Conservation (phyloP, 495 filamentous ascomycete genomes). For the Neurospora sp. region DNA sequence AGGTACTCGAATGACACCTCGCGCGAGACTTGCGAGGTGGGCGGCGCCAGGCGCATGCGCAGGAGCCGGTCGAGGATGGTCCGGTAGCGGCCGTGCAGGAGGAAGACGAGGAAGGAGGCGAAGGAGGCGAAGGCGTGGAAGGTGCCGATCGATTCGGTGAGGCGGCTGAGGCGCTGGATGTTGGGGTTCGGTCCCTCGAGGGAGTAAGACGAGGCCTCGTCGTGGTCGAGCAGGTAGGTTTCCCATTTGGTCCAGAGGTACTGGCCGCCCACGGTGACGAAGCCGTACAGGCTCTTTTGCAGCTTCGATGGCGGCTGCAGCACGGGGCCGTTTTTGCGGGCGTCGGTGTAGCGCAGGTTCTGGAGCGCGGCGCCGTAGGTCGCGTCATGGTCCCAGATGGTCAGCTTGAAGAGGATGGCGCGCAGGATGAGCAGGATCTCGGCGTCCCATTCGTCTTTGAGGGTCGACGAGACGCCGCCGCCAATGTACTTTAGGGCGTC, state of each 20-base stretch:
- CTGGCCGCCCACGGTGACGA: slow-evolving; percentile 75
- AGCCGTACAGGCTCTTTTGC: slow-evolving; percentile 78
- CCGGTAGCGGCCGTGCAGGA: slow-evolving; percentile 81
- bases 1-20: slow-evolving; percentile 97
- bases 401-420: slow-evolving; percentile 80
- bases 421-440: slow-evolving; percentile 75
- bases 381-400: slow-evolving; percentile 91
- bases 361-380: slow-evolving; percentile 91
- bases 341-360: slow-evolving; percentile 82
- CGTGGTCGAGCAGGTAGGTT: slow-evolving; percentile 64
- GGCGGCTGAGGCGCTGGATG: slow-evolving; percentile 49
- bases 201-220: slow-evolving; percentile 36
- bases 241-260: slow-evolving; percentile 91
- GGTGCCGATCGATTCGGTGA: slow-evolving; percentile 60
- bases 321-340: slow-evolving; percentile 52
- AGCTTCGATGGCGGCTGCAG: slow-evolving; percentile 51
- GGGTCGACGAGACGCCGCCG: slow-evolving; percentile 28
- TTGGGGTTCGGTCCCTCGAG: slow-evolving; percentile 46
- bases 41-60: slow-evolving; percentile 74
- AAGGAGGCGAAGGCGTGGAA: slow-evolving; percentile 72
- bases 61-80: slow-evolving; percentile 83
- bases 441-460: slow-evolving; percentile 69
- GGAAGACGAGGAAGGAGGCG: slow-evolving; percentile 76
- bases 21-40: slow-evolving; percentile 68
- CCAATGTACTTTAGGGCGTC: slow-evolving; percentile 84